phyloP scores from a whole-genome alignment of 2,329 filamentous ascomycete genomes.

The Cryphonectria parasitica region DNA sequence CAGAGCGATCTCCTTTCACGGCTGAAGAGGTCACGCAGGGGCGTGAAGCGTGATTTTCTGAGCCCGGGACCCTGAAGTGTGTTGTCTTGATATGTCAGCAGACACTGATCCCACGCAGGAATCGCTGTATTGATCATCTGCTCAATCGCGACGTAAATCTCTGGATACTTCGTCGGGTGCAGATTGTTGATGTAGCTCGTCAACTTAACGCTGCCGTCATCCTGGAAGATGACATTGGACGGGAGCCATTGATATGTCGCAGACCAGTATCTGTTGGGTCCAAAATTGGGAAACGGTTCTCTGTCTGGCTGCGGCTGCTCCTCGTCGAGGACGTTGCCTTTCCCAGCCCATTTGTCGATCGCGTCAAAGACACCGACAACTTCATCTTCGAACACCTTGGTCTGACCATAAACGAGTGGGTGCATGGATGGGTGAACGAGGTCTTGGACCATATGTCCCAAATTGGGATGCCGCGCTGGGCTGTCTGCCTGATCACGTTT shows the following conservation, averaged over 20 bases:
- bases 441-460: constrained; percentile 53
- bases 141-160: constrained; percentile 29
- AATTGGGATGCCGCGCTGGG: constrained; percentile 57
- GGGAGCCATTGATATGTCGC: constrained; percentile 31
- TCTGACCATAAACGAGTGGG: constrained; percentile 51
- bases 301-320: no score
- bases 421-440: constrained; percentile 59
- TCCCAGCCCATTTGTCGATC: constrained; percentile 20
- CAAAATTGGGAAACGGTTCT: no score
- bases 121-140: constrained; percentile 21
- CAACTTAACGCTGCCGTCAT: constrained; percentile 24
- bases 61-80: constrained; percentile 3
- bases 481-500: constrained; percentile 44
- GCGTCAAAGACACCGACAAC: constrained; percentile 12
- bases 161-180: constrained; percentile 25
- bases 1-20: background rate
- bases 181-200: constrained; percentile 30
- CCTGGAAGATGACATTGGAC: constrained; percentile 27
- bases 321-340: constrained; percentile 16
- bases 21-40: no score
- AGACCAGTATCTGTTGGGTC: constrained; percentile 17
- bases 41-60: constrained; percentile 5
- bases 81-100: background rate
- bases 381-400: constrained; percentile 33
- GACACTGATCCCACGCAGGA: constrained; percentile 14